These are phyloP conservation scores for Morella rubra DNA, from an alignment of 306 rosid species.

Conservation along the genomic window DNA sequence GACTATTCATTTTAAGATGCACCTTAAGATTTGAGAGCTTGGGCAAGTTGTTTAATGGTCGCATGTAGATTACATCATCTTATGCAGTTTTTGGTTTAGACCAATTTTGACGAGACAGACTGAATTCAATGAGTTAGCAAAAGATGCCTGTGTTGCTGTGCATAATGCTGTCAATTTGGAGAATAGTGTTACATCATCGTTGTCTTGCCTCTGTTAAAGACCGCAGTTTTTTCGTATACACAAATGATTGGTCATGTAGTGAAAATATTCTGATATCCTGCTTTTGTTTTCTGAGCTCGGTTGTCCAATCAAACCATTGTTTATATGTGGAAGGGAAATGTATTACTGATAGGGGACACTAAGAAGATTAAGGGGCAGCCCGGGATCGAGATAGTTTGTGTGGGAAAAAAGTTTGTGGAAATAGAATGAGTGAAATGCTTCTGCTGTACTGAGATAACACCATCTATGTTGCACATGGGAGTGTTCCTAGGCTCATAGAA, in stretches of 20 bases:
- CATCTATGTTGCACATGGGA: no score
- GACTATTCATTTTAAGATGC: slow-evolving; percentile 70
- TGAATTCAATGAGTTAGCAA: background rate
- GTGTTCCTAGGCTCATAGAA: no score
- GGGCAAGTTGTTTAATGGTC: background rate
- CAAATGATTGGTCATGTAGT: background rate
- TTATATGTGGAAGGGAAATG: background rate
- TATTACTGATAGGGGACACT: background rate
- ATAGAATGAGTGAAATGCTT: no score
- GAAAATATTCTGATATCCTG: background rate
- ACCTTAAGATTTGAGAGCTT: slow-evolving; percentile 5
- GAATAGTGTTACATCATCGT: background rate
- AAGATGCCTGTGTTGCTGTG: background rate
- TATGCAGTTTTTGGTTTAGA: background rate
- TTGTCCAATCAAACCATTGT: background rate
- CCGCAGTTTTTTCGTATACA: background rate
- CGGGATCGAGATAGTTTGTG: background rate
- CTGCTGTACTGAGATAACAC: no score
- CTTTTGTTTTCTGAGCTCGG: background rate
- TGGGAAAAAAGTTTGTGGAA: background rate
- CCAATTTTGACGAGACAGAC: background rate
- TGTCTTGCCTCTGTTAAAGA: background rate
- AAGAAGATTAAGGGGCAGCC: background rate
- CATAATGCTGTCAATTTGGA: background rate
- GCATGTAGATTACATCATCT: background rate